A percentile compares a stretch with the other conserved stretches of the same genome.
Evolutionary conservation across 495 filamentous ascomycete genomes (phyloP).

Genomic region (Hypoxylon lenormandii): DNA sequence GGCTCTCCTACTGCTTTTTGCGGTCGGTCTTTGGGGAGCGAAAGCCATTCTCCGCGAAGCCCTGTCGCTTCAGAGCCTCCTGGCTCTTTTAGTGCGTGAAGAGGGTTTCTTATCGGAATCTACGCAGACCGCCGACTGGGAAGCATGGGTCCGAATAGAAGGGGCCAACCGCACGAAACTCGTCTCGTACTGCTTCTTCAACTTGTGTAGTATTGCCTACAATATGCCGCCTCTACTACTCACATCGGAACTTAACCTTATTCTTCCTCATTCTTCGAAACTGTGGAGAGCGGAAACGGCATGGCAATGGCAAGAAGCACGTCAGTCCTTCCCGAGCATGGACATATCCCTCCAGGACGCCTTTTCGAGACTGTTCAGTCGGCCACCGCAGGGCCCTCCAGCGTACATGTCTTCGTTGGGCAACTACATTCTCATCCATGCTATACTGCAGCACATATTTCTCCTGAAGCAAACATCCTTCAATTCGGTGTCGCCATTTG

Average conservation of each 20-base stretch:
- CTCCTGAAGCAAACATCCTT: constrained; percentile 70
- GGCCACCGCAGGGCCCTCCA: constrained; percentile 59
- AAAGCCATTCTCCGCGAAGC: constrained; percentile 69
- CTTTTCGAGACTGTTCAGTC: constrained; percentile 61
- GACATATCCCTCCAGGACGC: constrained; percentile 65
- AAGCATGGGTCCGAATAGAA: constrained; percentile 70
- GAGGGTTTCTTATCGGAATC: constrained; percentile 62
- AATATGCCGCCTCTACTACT: constrained; percentile 69
- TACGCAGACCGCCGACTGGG: constrained; percentile 63
- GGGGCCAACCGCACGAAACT: constrained; percentile 67
- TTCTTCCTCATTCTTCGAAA: constrained; percentile 67
- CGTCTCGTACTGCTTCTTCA: constrained; percentile 70
- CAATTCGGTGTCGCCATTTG: constrained; percentile 58
- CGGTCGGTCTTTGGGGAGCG: constrained; percentile 68
- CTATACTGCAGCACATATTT: constrained; percentile 76
- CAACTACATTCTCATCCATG: constrained; percentile 75
- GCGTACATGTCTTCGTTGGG: constrained; percentile 71
- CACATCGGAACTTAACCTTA: constrained; percentile 71
- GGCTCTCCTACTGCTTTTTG: constrained; percentile 67
- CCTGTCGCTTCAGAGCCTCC: constrained; percentile 63
- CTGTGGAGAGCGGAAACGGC: constrained; percentile 65
- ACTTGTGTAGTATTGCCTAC: constrained; percentile 69
- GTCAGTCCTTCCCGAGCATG: constrained; percentile 56
- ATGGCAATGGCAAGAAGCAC: constrained; percentile 65
- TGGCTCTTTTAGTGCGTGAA: constrained; percentile 67